Evolutionary conservation across 2,329 filamentous ascomycete species (phyloP), one percentile per base, ranked within the genome.

Genomic region (Pseudogymnoascus sp.): DNA sequence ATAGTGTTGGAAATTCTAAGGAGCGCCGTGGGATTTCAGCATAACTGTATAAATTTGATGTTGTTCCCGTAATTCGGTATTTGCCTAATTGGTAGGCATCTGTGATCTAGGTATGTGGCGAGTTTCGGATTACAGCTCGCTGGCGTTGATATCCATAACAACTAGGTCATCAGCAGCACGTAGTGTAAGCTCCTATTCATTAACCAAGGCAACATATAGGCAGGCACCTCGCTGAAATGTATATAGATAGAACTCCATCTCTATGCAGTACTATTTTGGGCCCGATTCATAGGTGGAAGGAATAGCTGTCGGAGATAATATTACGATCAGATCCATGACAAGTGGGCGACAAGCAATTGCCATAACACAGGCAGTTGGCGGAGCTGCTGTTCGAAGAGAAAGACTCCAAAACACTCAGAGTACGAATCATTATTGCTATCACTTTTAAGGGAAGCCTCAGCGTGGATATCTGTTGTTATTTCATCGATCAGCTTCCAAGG

Each of bases 241-340:
- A 16, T 40, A 16, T 14, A 40, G 37, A 7, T 16, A 16, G 6
- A 8, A n/a, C 37, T 40, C 37, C n/a, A 16, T 16, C 37, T 23
- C 21, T 23, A 40, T 40, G n/a, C n/a, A n/a, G 37, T 14, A 7
- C 37, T 7, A 40, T 16, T 40, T 40, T 1, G 35, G 14, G 35
- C 11, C 11, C 31, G 11, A 6, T 33, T 38, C 14, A 65, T 66
- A 69, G 61, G 64, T 68, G 40, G 70, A 70, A 65, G 65, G 66
- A 67, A 64, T 58, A 59, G 25, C 63, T 28, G 61, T 67, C 55
- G 65, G 41, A 67, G 67, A 66, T 67, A 65, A 67, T 66, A 69
- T 64, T 66, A 75, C 52, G 61, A 70, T 73, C 62, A 75, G 69
- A 70, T 76, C 73, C 23, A 70, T 75, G 63, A 75, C 64, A 63